These are phyloP conservation scores for Globisporangium radiosum DNA, from an alignment of 352 stramenopile species.

Conservation along the genomic window DNA sequence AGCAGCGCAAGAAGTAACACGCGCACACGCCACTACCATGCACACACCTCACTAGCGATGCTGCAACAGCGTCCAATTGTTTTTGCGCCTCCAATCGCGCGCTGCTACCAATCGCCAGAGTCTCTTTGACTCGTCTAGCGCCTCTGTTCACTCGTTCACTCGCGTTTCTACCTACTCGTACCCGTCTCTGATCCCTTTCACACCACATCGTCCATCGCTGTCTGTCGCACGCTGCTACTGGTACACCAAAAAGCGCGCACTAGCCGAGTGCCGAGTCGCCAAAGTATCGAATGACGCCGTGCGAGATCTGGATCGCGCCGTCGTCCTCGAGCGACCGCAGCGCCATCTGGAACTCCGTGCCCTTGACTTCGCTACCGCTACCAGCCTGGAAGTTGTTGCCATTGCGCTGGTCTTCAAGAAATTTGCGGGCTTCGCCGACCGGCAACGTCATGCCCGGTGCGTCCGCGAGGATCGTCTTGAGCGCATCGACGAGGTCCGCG, in stretches of 20 bases:
- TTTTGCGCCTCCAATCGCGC: no score
- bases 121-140: no score
- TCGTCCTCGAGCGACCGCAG: slow-evolving; percentile 89
- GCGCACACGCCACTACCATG: no score
- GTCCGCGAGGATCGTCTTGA: slow-evolving; percentile 57
- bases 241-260: background rate
- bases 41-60: no score
- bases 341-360: slow-evolving; percentile 85
- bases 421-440: slow-evolving; percentile 80
- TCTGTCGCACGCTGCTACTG: no score
- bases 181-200: no score
- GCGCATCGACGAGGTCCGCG: slow-evolving; percentile 37
- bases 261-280: slow-evolving; percentile 25
- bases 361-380: slow-evolving; percentile 59
- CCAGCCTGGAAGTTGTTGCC: background rate
- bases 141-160: no score
- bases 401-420: slow-evolving; percentile 84
- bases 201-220: no score
- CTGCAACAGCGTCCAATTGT: no score
- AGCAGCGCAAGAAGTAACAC: slow-evolving; percentile 3
- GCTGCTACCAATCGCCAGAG: no score
- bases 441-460: slow-evolving; percentile 63
- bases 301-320: slow-evolving; percentile 89
- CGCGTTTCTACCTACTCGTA: no score
- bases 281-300: slow-evolving; percentile 79